A percentile compares a stretch with the other conserved stretches of the same genome.
Conservation (phyloP, 2,329 filamentous ascomycete genomes). For the Botryotinia convoluta region DNA sequence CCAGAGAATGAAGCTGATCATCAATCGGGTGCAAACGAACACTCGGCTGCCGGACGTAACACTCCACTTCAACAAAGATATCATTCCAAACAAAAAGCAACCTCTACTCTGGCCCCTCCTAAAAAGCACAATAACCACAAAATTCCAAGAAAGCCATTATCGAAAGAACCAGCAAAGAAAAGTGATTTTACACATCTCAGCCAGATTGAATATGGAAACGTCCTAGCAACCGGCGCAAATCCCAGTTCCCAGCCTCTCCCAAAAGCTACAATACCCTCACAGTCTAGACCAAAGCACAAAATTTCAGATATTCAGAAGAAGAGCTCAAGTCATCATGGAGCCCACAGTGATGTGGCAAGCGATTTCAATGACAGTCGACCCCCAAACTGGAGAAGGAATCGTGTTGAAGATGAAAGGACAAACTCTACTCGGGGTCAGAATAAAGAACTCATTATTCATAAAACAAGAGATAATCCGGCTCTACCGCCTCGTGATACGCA, state of each 20-base stretch:
- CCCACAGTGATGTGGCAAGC: neutral
- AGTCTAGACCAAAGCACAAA: neutral
- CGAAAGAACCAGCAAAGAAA: fast-evolving
- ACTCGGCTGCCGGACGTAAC: neutral
- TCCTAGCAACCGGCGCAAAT: neutral
- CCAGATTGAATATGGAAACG: neutral
- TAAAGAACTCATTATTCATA: neutral
- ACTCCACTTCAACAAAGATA: neutral
- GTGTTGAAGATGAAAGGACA: too few species aligned
- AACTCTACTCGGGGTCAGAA: neutral
- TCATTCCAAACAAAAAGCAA: neutral
- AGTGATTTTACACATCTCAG: neutral
- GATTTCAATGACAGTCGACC: neutral
- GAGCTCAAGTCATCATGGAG: neutral
- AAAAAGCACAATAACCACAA: neutral
- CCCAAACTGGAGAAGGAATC: too few species aligned
- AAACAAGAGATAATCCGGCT: neutral
- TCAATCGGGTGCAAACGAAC: neutral
- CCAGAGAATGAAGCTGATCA: neutral
- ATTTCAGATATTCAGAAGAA: neutral
- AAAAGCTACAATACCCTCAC: neutral
- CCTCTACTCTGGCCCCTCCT: neutral
- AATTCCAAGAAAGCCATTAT: neutral
- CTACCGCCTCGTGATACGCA: neutral
- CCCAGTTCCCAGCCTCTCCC: neutral